phyloP scores from a whole-genome alignment of 2,329 filamentous ascomycete species.

The Colletotrichum sp. region DNA sequence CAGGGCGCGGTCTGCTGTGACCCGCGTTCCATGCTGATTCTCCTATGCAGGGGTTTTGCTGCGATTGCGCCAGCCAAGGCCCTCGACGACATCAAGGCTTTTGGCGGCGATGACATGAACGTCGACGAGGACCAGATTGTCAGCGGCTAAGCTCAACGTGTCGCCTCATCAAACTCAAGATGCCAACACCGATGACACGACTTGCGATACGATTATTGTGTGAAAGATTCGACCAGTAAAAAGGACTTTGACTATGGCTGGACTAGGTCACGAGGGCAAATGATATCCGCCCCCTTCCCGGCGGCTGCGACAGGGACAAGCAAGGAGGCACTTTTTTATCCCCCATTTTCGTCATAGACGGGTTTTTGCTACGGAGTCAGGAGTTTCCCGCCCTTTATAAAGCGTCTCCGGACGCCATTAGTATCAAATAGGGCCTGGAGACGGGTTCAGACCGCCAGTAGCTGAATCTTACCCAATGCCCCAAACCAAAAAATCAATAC shows the following conservation, averaged over 20 bases:
- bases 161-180: not conserved
- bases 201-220: not conserved
- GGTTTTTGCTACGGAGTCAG: conserved; percentile 15
- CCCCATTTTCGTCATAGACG: conserved; percentile 11
- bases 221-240: not conserved
- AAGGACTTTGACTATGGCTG: conserved; percentile 19
- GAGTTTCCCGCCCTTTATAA: not conserved
- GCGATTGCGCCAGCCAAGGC: conserved; percentile 73
- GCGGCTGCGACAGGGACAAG: conserved; percentile 10
- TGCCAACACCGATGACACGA: not conserved
- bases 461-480: not conserved
- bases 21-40: conserved; percentile 28
- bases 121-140: conserved; percentile 83
- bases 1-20: not conserved
- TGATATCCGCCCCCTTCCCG: conserved; percentile 17
- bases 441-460: not conserved
- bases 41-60: conserved; percentile 70
- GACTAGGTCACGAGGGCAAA: conserved; percentile 16
- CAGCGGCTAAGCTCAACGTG: conserved; percentile 31
- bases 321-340: conserved; percentile 8
- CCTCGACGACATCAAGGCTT: conserved; percentile 69
- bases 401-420: not conserved
- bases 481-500: not conserved
- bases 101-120: conserved; percentile 53
- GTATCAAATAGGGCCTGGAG: not conserved